Conservation (phyloP, 2,329 filamentous ascomycete genomes). For the Ophiostoma sp. region DNA sequence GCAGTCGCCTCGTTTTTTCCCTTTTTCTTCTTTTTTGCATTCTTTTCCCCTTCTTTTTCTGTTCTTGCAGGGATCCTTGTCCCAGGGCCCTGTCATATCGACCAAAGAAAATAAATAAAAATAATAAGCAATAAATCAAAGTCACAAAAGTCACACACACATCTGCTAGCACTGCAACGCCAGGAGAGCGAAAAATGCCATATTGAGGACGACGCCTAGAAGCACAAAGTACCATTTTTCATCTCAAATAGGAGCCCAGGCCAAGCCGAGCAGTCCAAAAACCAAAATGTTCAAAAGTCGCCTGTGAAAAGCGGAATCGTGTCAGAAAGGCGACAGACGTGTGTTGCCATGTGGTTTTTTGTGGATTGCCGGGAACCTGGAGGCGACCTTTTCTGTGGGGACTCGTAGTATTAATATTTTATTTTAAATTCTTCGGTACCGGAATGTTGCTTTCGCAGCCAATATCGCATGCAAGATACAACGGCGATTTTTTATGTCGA, state of each 20-base stretch:
- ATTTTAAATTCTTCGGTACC: neutral
- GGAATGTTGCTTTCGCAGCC: neutral
- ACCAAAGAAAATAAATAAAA: neutral
- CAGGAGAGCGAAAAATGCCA: neutral
- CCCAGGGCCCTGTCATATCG: neutral
- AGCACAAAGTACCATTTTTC: neutral
- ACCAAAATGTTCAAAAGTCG: neutral
- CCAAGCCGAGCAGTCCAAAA: neutral
- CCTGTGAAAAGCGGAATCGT: neutral
- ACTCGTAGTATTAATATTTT: neutral
- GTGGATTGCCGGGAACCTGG: neutral
- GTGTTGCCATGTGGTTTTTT: conserved; percentile 22
- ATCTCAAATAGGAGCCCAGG: neutral
- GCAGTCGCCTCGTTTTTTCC: neutral
- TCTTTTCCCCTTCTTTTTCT: neutral
- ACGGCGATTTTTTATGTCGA: neutral
- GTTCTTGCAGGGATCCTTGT: neutral
- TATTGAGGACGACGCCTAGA: neutral
- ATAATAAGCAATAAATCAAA: neutral
- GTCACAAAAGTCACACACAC: neutral
- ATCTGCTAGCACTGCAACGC: neutral
- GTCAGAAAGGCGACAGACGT: neutral
- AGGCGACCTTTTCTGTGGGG: conserved; percentile 8
- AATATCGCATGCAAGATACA: neutral
- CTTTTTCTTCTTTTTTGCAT: neutral